Evolutionary conservation across 2,329 filamentous ascomycete species (phyloP), one percentile per base, ranked within the genome.

Genomic region (Microsporum canis): DNA sequence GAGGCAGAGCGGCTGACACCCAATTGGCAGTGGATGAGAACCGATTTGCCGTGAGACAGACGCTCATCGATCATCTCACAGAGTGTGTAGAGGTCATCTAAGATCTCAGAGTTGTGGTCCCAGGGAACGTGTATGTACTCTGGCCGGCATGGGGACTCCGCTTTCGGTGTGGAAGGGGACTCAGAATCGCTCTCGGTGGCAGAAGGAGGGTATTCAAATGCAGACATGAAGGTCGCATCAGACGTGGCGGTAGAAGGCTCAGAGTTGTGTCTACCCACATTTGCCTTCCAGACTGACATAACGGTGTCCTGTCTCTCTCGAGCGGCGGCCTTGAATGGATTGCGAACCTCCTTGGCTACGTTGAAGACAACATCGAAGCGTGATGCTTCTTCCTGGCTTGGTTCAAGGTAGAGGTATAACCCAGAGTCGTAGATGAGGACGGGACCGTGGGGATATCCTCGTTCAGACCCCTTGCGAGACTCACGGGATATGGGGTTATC

Each of bases 91-190:
- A 86, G 72, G 68, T 86, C 84, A 34, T 84, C 82, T 6, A 86
- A 77, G 58, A 86, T 85, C 65, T 86, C 84, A 10, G 84, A 85
- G 68, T 86, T 86, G 70, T 86, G 84, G 66, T 86, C 84, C 84
- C 84, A 86, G 6, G 78, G 78, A 59, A 86, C 81, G 68, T 86
- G 84, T 31, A 86, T 80, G 67, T 86, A 86, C 68, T 86, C 84
- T 2, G 84, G 84, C n/a, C 74, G 70, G 29, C 71, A 68, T 53
- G 72, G 60, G 8, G 49, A 31, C 6, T 67, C 67, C 0, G 67
- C 67, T 60, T 71, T 73, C 29, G 71, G 70, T 4, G 69, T 71
- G 4, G 70, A 69, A 6, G 71, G 67, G 2, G 38, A 23, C 64
- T 43, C 12, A 39, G 61, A 66, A 38, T 68, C 69, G 7, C 66